Base-by-base conservation (phyloP, 2,329 filamentous ascomycete species). In the Aciculosporium take region DNA sequence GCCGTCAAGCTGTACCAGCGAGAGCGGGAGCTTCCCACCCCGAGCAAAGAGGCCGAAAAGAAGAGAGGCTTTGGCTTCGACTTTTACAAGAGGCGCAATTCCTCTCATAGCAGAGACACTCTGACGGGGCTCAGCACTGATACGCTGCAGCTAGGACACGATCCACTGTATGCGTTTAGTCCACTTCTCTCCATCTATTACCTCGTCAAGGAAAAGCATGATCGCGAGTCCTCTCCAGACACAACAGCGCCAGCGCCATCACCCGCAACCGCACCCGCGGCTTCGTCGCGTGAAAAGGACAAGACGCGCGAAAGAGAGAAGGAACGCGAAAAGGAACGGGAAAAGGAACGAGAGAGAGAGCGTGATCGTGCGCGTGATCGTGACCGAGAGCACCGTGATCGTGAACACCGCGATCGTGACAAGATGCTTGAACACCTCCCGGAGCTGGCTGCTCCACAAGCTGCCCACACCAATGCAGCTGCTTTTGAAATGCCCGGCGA, bases 21-120 rank as follows among this genome's bases (percentile, higher is more conserved):
- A 54, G 85, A 79, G 63, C 80, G 66, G 56, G 83, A 74, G 39
- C 60, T 64, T 49, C 71, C 59, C 50, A 78, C 56, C 58, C 72
- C 57, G 53, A 74, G 47, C 57, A 79, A 65, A 56, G 77, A 80
- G 13, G 66, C 71, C n/a, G 87, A 94, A 61, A 93, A 87, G 65
- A 83, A 78, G 56, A 78, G 89, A 42, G 84, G 85, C 8, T 89
- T 95, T 49, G 76, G 74, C 5, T 95, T 96, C 51, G 89, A 95
- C 56, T 96, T 98, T 55, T 98, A 96, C 65, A 95, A 94, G 63
- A 74, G 91, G 49, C 76, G 88, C 45, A 95, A 88, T 56, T 96
- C 89, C 1, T 81, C 79, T 32, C 85, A 76, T 40, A 96, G 91
- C 60, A 77, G 84, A 49, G 91, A 96, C 56, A 94, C 87, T 3